Evolutionary conservation across 1,284 basidiomycete species (phyloP).

Genomic region (Apiotrichum domesticum): DNA sequence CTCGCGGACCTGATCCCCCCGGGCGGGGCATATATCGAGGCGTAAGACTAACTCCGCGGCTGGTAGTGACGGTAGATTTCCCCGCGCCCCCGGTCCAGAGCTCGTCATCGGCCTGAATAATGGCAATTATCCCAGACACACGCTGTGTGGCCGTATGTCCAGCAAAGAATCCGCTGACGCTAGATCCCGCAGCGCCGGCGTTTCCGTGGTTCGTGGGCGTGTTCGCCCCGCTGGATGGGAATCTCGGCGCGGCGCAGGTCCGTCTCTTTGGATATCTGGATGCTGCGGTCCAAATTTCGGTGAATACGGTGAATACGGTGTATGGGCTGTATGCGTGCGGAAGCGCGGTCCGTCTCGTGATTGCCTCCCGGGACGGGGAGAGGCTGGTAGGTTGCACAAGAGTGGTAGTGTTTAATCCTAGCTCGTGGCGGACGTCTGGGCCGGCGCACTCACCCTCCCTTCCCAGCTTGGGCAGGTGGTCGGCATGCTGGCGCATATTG

Average conservation of each 20-base stretch:
- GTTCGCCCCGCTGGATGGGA: neutral
- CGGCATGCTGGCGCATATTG: neutral
- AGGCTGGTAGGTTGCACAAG: no score
- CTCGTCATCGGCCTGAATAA: no score
- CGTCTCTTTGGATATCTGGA: neutral
- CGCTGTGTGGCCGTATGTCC: neutral
- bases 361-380: neutral
- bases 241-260: neutral
- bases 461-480: neutral
- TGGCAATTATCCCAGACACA: neutral
- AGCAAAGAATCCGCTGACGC: neutral
- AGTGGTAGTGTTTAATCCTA: no score
- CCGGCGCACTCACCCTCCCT: neutral
- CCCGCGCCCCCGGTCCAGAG: no score
- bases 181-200: neutral
- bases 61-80: no score
- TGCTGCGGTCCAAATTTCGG: neutral
- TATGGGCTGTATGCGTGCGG: neutral
- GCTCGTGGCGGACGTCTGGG: neutral
- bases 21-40: neutral
- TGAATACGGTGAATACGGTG: neutral
- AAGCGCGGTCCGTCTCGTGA: neutral
- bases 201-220: constrained; percentile 1
- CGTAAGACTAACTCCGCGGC: neutral
- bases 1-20: neutral